Evolutionary conservation across 1,139 yeast genomes (phyloP), one percentile per base, ranked within the genome.

Genomic region (Magnusiomyces fungicola): DNA sequence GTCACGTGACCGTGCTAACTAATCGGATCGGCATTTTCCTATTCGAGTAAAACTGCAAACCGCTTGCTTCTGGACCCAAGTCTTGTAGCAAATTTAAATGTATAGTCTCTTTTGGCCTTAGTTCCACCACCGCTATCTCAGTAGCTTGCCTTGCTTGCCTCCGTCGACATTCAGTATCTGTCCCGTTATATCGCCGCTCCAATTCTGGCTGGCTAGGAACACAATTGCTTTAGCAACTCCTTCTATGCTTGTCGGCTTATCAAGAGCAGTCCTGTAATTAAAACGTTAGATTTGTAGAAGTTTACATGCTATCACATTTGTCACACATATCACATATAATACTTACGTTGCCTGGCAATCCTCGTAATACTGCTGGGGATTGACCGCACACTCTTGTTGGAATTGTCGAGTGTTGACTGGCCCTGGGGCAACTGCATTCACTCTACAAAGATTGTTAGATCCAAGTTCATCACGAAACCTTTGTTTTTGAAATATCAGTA

Each of bases 401-500:
- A 51, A 51, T 39, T 49, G 50, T 22, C 27, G 34, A 16, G 54
- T 51, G 33, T 48, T 50, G 21, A 51, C 54, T 4, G 54, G 54
- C 3, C 54, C 54, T 16, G 54, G 54, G 21, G 54, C 52, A 18
- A 51, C 52, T 10, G 50, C 50, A 30, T 51, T 51, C 32, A 47
- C 52, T 12, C 54, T 30, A 33, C 14, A 27, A 27, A 9, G 14
- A 27, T n/a, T n/a, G n/a, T n/a, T n/a, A n/a, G n/a, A n/a, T n/a
- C n/a, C n/a, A n/a, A n/a, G n/a, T n/a, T n/a, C n/a, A n/a, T n/a
- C n/a, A n/a, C n/a, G n/a, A n/a, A n/a, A n/a, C n/a, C n/a, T n/a
- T n/a, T n/a, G n/a, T n/a, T n/a, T n/a, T n/a, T n/a, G n/a, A n/a
- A n/a, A 27, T 27, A 27, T 9, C 9, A 27, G 14, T 9, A 27